Base-by-base conservation (phyloP, 1,284 basidiomycete species). In the Somion occarium region DNA sequence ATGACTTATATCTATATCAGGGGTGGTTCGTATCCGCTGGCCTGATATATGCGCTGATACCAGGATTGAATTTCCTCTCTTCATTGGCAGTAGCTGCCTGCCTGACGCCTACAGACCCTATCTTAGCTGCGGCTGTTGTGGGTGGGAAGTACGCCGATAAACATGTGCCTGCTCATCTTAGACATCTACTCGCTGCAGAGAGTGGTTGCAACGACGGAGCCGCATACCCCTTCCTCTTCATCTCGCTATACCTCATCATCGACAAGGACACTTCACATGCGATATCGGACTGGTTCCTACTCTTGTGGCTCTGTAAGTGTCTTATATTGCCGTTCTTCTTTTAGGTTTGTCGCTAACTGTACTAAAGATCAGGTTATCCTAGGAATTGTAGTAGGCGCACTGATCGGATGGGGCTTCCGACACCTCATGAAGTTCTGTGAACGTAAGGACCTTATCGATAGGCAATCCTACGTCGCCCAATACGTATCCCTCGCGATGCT, bases 61-160 rank as follows among this genome's bases (percentile, higher is more conserved):
- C 94, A 0, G 82, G 83, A 2, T 82, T 97, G 63, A 83, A 81
- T 60, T 96, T 96, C 72, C 78, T 96, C 38, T 90, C 91, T 3
- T 82, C 86, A 45, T 78, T 98, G 56, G 91, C 91, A 47, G 83
- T 98, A 50, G 93, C 91, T 15, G 94, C 96, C 0, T 96, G 93
- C 67, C 82, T 98, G 23, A 98, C 96, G 0, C 97, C 96, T 0
- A 98, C 97, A 9, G 97, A 99, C 70, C 96, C 96, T 19, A 93
- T 94, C 58, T 78, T 94, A 37, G 89, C 92, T 1, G 90, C 91
- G 22, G 89, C 87, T 3, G 83, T 99, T 50, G 88, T 99, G 12
- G 96, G 97, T 64, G 96, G 97, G 49, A 96, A 93, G 69, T 99
- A 96, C 73, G 96, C 96, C 2, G 91, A 99, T 68, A 97, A 98